A percentile compares a stretch with the other conserved stretches of the same genome.
Conservation (phyloP, 805 yeast genomes). For the Candida nanaspora region DNA sequence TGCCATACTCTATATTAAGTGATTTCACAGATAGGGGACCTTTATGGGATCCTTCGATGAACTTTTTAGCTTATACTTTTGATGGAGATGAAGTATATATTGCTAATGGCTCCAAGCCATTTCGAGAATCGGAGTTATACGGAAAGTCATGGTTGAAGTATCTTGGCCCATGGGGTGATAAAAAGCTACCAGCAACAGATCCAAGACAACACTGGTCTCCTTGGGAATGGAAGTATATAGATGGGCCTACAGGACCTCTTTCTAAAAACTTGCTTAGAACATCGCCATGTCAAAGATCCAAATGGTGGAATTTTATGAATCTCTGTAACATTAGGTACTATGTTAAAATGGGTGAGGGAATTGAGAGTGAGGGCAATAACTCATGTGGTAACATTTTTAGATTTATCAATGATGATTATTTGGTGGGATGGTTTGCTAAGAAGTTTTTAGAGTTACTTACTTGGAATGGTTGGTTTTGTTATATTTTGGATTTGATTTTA, state of each 20-base stretch:
- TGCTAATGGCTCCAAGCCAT: conserved; percentile 38
- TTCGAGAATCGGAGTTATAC: conserved; percentile 40
- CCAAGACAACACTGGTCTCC: conserved; percentile 82
- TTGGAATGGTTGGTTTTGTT: conserved; percentile 41
- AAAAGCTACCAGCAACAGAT: conserved; percentile 55
- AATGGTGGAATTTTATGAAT: conserved; percentile 89
- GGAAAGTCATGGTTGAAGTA: conserved; percentile 71
- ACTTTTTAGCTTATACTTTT: conserved; percentile 74
- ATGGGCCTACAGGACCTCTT: conserved; percentile 91
- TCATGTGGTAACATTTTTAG: conserved; percentile 50
- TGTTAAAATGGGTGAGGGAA: conserved; percentile 78
- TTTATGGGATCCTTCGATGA: conserved; percentile 86
- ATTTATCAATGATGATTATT: conserved; percentile 20
- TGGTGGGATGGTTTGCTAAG: conserved; percentile 35
- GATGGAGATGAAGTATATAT: conserved; percentile 52
- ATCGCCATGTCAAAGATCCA: conserved; percentile 73
- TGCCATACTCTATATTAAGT: conserved; percentile 83
- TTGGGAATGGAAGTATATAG: conserved; percentile 84
- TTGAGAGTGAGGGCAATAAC: conserved; percentile 76
- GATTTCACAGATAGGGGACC: conserved; percentile 96
- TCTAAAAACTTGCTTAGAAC: conserved; percentile 63
- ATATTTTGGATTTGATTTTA: conserved; percentile 30
- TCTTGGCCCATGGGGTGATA: conserved; percentile 89
- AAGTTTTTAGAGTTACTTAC: conserved; percentile 28
- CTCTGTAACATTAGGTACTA: conserved; percentile 74